Evolutionary conservation across 345 rosid species (phyloP).

Genomic region (Punica granatum): DNA sequence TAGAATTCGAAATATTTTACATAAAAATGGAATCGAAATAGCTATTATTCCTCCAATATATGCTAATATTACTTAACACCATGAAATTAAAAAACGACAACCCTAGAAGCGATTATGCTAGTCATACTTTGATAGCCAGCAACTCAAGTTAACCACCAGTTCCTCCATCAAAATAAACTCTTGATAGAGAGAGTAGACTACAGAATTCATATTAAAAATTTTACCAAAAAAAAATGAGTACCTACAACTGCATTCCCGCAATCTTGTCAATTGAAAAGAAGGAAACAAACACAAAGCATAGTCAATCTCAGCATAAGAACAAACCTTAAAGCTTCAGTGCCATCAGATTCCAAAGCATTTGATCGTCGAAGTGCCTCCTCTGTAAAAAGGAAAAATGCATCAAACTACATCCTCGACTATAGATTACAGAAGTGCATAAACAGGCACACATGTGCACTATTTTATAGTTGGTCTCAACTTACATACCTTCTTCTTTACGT

Average conservation of each 20-base stretch:
- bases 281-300: neutral
- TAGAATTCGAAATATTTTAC: neutral
- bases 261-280: neutral
- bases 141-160: no score
- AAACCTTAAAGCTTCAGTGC: conserved; percentile 64
- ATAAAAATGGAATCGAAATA: neutral
- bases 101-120: no score
- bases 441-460: neutral
- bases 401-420: neutral
- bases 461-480: conserved; percentile 5
- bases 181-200: neutral
- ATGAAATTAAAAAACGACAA: no score
- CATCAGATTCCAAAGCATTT: conserved; percentile 56
- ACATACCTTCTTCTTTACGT: conserved; percentile 74
- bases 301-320: neutral
- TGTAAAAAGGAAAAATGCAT: conserved; percentile 18
- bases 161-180: no score
- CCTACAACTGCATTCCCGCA: neutral
- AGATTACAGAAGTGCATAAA: neutral
- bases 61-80: no score
- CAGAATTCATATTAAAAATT: neutral
- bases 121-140: no score
- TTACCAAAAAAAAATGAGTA: neutral
- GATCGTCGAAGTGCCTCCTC: conserved; percentile 77
- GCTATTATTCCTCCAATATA: neutral